A percentile compares a stretch with the other conserved stretches of the same genome.
phyloP scores from a whole-genome alignment of 768 basidiomycete species.

The Russula foetens region DNA sequence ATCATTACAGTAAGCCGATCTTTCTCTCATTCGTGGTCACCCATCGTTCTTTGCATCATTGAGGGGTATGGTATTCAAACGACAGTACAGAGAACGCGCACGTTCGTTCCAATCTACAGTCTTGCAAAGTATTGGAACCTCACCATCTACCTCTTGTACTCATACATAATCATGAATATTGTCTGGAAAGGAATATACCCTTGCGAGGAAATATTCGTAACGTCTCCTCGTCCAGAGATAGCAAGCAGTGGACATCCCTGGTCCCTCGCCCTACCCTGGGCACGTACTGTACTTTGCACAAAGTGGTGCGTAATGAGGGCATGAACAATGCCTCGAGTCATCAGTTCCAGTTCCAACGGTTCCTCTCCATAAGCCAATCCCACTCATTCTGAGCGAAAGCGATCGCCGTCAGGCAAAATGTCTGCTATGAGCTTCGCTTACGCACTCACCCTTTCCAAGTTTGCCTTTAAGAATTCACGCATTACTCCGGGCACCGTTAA shows the following conservation, averaged over 20 bases:
- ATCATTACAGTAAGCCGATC: background rate
- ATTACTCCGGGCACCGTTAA: conserved; percentile 1
- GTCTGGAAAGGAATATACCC: background rate
- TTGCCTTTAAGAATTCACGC: background rate
- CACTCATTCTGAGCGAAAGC: background rate
- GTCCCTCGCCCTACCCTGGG: background rate
- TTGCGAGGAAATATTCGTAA: too few relatives aligned
- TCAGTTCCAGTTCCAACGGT: conserved; percentile 10
- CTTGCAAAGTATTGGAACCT: background rate
- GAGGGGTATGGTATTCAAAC: background rate
- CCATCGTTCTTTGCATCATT: background rate
- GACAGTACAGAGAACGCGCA: background rate
- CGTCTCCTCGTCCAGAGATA: background rate
- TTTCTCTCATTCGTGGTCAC: background rate
- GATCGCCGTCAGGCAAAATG: background rate
- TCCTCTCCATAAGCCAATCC: conserved; percentile 14
- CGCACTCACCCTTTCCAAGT: conserved; percentile 2
- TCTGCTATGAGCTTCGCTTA: too few relatives aligned
- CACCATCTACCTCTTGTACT: background rate
- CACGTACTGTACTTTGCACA: background rate
- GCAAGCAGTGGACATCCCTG: too few relatives aligned
- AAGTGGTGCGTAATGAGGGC: background rate
- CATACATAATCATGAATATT: conserved; percentile 4
- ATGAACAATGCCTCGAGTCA: background rate
- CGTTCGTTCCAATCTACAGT: background rate